phyloP scores from a whole-genome alignment of 176 grass and related monocot species.

The Tillandsia leiboldiana region DNA sequence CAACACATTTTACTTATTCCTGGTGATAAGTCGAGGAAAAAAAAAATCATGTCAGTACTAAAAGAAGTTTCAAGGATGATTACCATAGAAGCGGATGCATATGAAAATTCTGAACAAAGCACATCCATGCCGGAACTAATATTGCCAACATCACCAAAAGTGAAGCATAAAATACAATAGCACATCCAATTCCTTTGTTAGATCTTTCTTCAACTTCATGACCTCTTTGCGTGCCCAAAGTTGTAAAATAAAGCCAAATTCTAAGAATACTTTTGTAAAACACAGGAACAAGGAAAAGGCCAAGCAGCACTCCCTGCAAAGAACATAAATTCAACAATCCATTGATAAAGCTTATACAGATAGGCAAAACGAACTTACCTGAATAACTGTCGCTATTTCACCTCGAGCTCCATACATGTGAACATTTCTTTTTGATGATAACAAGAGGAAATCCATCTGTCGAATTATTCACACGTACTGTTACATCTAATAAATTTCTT shows the following conservation, averaged over 20 bases:
- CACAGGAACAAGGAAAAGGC: constrained; percentile 63
- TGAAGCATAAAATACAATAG: constrained; percentile 58
- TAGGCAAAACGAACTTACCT: constrained; percentile 42
- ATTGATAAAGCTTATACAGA: constrained; percentile 11
- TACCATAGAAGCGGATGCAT: constrained; percentile 76
- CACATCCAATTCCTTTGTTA: constrained; percentile 26
- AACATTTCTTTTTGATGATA: constrained; percentile 35
- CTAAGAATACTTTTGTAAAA: constrained; percentile 52
- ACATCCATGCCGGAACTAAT: constrained; percentile 74
- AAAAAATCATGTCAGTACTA: neutral
- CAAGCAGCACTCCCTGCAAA: constrained; percentile 66
- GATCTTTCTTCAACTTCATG: constrained; percentile 14
- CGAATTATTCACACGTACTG: constrained; percentile 3
- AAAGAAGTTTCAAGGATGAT: constrained; percentile 13
- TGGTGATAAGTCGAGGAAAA: neutral
- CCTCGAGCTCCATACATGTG: constrained; percentile 38
- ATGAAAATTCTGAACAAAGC: constrained; percentile 47
- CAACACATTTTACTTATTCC: neutral
- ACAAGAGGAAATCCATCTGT: constrained; percentile 28
- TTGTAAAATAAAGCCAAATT: constrained; percentile 39
- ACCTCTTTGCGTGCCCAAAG: constrained; percentile 23
- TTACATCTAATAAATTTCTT: constrained; percentile 10
- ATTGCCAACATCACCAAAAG: constrained; percentile 32
- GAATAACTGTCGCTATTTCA: constrained; percentile 68
- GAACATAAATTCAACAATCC: constrained; percentile 3